Evolutionary conservation across 352 stramenopile genomes (phyloP).

Genomic region (Hyaloperonospora brassicae): DNA sequence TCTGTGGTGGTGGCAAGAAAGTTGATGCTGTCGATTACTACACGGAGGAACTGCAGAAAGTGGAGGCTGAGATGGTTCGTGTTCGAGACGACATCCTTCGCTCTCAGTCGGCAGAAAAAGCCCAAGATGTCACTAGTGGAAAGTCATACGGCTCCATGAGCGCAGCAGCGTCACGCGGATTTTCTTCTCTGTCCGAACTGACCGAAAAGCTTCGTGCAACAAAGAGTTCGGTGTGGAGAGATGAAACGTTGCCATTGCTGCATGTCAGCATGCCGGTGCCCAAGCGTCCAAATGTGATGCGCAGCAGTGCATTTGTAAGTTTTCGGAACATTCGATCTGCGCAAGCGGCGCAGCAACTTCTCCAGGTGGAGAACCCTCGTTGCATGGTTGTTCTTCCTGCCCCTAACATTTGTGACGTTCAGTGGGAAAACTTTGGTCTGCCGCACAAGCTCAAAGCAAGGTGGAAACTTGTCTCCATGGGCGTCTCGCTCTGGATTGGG

Average conservation of each 20-base stretch:
- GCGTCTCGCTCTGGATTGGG: conserved; percentile 48
- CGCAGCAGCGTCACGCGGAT: conserved; percentile 5
- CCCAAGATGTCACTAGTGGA: conserved; percentile 19
- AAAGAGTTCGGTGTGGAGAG: conserved; percentile 25
- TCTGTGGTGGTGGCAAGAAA: conserved; percentile 36
- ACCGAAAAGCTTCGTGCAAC: conserved; percentile 26
- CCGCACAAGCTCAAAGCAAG: conserved; percentile 50
- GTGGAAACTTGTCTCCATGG: conserved; percentile 49
- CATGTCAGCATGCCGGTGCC: conserved; percentile 24
- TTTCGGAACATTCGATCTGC: conserved; percentile 58
- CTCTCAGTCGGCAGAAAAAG: conserved; percentile 33
- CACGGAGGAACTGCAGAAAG: conserved; percentile 32
- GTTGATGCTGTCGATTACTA: conserved; percentile 66
- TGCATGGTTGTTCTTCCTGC: conserved; percentile 53
- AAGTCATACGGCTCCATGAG: conserved; percentile 19
- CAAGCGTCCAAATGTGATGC: conserved; percentile 50
- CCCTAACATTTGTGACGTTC: conserved; percentile 56
- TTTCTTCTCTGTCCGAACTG: conserved; percentile 22
- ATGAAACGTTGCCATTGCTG: conserved; percentile 28
- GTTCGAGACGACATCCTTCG: conserved; percentile 45
- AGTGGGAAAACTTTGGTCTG: conserved; percentile 76
- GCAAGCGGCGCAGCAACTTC: conserved; percentile 59
- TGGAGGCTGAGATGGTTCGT: conserved; percentile 43
- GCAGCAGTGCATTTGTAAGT: conserved; percentile 58
- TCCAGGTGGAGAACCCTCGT: conserved; percentile 60